Evolutionary conservation across 139 green algal genomes (phyloP).

Genomic region (Bryopsis sp.): DNA sequence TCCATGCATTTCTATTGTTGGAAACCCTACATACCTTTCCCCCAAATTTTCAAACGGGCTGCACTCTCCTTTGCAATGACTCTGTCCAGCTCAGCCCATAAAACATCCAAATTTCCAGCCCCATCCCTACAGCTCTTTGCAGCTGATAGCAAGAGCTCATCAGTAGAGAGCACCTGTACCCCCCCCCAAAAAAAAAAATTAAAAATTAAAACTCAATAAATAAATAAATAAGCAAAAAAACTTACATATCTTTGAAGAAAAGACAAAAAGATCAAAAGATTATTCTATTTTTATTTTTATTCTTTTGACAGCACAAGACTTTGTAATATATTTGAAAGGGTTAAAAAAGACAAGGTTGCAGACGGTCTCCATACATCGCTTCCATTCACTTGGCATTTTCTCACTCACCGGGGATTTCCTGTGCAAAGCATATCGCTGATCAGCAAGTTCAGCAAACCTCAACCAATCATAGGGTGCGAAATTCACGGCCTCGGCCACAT

Average conservation of each 20-base stretch:
- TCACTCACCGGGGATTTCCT: conserved; percentile 27
- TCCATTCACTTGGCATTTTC: background rate
- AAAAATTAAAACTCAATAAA: background rate
- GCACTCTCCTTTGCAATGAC: background rate
- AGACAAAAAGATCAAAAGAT: background rate
- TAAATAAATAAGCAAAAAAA: background rate
- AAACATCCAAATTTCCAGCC: background rate
- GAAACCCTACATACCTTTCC: background rate
- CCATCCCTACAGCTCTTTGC: background rate
- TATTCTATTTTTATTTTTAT: background rate
- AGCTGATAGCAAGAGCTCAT: background rate
- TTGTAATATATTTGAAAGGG: background rate
- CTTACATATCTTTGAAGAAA: background rate
- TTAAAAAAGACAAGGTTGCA: background rate
- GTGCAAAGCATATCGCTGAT: conserved; percentile 35
- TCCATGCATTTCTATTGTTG: background rate
- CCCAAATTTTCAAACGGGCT: background rate
- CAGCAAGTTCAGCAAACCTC: conserved; percentile 31
- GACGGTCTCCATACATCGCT: background rate
- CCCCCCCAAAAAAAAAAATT: background rate
- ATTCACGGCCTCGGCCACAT: conserved; percentile 64
- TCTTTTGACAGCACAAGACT: background rate
- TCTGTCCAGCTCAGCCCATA: background rate
- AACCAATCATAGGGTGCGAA: conserved; percentile 80
- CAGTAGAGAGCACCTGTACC: background rate